phyloP scores from a whole-genome alignment of 495 filamentous ascomycete species.

The Neurospora sp. region DNA sequence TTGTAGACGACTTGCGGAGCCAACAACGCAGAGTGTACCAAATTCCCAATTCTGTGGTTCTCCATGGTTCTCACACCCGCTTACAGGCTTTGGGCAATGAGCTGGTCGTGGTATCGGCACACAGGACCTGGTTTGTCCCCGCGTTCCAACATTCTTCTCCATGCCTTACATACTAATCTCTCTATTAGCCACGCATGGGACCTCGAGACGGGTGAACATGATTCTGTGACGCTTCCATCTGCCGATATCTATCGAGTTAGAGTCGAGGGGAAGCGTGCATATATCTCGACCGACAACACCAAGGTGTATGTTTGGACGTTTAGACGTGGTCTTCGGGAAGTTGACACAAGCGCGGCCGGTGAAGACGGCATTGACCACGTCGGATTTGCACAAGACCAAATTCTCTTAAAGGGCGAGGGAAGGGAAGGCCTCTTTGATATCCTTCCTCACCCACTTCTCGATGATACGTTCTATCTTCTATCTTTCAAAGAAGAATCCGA shows the following conservation, averaged over 20 bases:
- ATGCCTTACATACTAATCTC: background rate
- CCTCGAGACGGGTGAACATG: background rate
- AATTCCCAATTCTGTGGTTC: slow-evolving; percentile 3
- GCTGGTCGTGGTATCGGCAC: slow-evolving; percentile 13
- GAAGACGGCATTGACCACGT: background rate
- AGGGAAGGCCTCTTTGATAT: background rate
- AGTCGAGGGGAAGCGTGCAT: background rate
- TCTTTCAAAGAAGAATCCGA: background rate
- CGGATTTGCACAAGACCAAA: too few relatives aligned
- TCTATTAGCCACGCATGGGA: slow-evolving; percentile 8
- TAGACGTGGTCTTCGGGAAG: background rate
- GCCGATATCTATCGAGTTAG: background rate
- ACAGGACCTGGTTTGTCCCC: slow-evolving; percentile 16
- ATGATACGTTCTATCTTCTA: background rate
- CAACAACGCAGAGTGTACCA: slow-evolving; percentile 18
- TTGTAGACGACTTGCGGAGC: slow-evolving; percentile 20
- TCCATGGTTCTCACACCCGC: background rate
- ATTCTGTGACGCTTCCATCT: background rate
- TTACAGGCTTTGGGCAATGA: slow-evolving; percentile 19
- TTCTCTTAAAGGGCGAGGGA: too few relatives aligned
- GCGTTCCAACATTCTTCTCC: background rate
- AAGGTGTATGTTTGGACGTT: slow-evolving; percentile 1
- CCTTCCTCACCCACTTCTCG: background rate
- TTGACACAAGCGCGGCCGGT: background rate
- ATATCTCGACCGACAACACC: background rate